Evolutionary conservation across 495 filamentous ascomycete species (phyloP), one percentile per base, ranked within the genome.

Genomic region (Xylaria venustula): DNA sequence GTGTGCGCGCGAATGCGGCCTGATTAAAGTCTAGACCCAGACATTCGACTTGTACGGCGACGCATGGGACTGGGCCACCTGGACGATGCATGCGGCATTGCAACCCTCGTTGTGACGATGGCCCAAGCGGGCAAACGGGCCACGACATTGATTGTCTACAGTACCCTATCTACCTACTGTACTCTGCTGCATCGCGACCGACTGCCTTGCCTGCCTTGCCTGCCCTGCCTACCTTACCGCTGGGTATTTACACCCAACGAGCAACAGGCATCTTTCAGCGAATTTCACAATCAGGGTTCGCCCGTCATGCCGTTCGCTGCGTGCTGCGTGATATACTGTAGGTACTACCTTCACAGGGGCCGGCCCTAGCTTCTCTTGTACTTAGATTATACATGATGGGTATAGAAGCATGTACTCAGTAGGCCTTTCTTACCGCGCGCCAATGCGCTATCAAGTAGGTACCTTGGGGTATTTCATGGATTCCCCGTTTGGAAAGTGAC

Each of bases 381-480:
- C 37, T 9, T 34, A 34, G n/a, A n/a, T n/a, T n/a, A n/a, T n/a
- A 34, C 30, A 11, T 34, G 11, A 11, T 34, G 11, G 30, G 7
- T 15, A 40, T 11, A 40, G 37, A 40, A 34, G 30, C 30, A 34
- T 34, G 11, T 11, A 53, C n/a, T n/a, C n/a, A n/a, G n/a, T n/a
- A n/a, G n/a, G 30, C 11, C 11, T 37, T 12, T 40, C 50, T 40
- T 58, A 45, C 55, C 55, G 55, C 55, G 55, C 55, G 55, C 42
- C 42, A 48, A 49, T 49, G 26, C 6, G 30, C 2, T 50, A 50
- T 50, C 42, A 42, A 44, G 20, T n/a, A n/a, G n/a, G n/a, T n/a
- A n/a, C n/a, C n/a, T n/a, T n/a, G n/a, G n/a, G n/a, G n/a, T n/a
- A n/a, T n/a, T n/a, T 20, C 20, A 46, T 58, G 32, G 42, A 47